These are phyloP conservation scores for Conticribra weissflogii DNA, from an alignment of 108 stramenopile species.

Conservation along the genomic window DNA sequence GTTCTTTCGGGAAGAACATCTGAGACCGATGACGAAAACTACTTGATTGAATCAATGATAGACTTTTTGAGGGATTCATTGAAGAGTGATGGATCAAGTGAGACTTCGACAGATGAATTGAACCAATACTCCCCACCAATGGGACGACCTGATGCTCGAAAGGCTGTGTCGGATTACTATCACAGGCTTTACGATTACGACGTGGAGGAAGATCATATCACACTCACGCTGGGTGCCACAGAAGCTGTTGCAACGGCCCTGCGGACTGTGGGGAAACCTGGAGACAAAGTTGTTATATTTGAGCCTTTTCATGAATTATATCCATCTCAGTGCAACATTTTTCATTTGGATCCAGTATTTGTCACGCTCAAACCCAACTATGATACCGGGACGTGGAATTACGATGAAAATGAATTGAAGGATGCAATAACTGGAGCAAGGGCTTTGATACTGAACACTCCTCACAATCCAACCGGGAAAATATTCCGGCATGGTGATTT, in stretches of 20 bases:
- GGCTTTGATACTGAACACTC: slow-evolving; percentile 88
- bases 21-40: slow-evolving; percentile 21
- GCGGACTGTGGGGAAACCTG: slow-evolving; percentile 64
- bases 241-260: slow-evolving; percentile 72
- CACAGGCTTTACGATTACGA: slow-evolving; percentile 59
- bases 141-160: slow-evolving; percentile 60
- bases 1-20: slow-evolving; percentile 56
- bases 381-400: slow-evolving; percentile 48
- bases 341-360: slow-evolving; percentile 61
- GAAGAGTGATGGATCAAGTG: not conserved
- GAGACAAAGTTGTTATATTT: slow-evolving; percentile 72
- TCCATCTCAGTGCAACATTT: slow-evolving; percentile 68
- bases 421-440: slow-evolving; percentile 55
- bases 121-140: slow-evolving; percentile 81
- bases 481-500: slow-evolving; percentile 80
- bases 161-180: slow-evolving; percentile 61
- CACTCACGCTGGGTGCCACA: slow-evolving; percentile 73
- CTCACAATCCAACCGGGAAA: slow-evolving; percentile 97
- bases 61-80: slow-evolving; percentile 12
- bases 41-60: slow-evolving; percentile 21
- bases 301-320: slow-evolving; percentile 83
- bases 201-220: slow-evolving; percentile 53
- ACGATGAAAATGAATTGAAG: slow-evolving; percentile 57
- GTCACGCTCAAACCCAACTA: slow-evolving; percentile 52
- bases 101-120: slow-evolving; percentile 44